phyloP scores from a whole-genome alignment of 2,329 filamentous ascomycete species.

The Fusarium brachygibbosum region DNA sequence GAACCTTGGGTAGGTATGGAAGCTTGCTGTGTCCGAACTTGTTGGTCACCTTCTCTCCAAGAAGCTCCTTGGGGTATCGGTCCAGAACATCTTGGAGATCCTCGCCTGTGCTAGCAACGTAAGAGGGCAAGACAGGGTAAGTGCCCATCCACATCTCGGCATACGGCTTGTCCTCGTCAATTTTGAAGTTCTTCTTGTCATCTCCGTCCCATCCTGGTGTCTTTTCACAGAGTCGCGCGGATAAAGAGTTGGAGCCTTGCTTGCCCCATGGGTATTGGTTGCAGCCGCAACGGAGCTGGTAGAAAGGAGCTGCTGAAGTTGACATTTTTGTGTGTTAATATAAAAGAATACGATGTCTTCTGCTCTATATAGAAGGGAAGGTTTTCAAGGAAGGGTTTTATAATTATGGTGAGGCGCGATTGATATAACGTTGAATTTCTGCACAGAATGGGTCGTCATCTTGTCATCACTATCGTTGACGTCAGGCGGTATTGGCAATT shows the following conservation, averaged over 20 bases:
- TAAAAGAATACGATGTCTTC: background rate
- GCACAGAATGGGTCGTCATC: conserved; percentile 27
- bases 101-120: conserved; percentile 72
- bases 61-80: conserved; percentile 69
- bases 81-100: conserved; percentile 75
- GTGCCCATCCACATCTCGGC: conserved; percentile 82
- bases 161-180: conserved; percentile 75
- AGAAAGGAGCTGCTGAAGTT: conserved; percentile 51
- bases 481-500: conserved; percentile 33
- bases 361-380: background rate
- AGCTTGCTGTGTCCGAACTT: conserved; percentile 73
- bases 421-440: conserved; percentile 7
- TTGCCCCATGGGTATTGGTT: conserved; percentile 80
- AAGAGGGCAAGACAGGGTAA: conserved; percentile 77
- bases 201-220: conserved; percentile 64
- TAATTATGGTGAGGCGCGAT: background rate
- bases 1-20: conserved; percentile 80
- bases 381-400: too few species aligned
- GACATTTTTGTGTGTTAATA: conserved; percentile 28
- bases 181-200: conserved; percentile 63
- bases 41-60: conserved; percentile 72
- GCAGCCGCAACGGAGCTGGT: conserved; percentile 62
- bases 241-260: conserved; percentile 73
- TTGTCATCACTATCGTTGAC: conserved; percentile 47
- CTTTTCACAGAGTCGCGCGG: conserved; percentile 73